Evolutionary conservation across 305 asterid genomes (phyloP).

Genomic region (Fraxinus baroniana): DNA sequence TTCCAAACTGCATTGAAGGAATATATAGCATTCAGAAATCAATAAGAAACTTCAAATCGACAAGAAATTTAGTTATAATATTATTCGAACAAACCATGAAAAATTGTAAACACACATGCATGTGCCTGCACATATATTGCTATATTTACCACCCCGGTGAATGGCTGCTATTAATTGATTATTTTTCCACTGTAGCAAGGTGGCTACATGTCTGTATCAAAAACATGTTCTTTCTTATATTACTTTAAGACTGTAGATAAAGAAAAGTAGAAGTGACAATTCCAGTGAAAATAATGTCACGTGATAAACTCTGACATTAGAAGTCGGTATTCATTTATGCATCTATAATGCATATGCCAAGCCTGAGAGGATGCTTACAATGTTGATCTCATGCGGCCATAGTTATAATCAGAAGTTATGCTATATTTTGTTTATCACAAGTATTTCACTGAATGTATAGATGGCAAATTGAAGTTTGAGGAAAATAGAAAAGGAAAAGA

Average conservation of each 20-base stretch:
- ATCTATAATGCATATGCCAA: not conserved
- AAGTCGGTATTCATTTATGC: not conserved
- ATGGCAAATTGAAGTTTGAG: not conserved
- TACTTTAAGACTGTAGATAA: not conserved
- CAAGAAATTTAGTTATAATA: not conserved
- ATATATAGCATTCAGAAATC: conserved; percentile 15
- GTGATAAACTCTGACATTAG: not conserved
- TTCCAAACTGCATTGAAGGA: conserved; percentile 59
- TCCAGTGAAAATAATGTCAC: not conserved
- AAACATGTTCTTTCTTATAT: not conserved
- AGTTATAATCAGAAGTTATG: not conserved
- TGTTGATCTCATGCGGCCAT: not conserved
- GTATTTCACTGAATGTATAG: not conserved
- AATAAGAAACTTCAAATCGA: not conserved
- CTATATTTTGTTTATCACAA: not conserved
- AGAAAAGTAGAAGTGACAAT: not conserved
- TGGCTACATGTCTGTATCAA: not conserved
- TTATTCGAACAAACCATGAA: not conserved
- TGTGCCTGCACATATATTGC: not conserved
- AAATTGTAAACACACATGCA: not conserved
- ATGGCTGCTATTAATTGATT: not conserved
- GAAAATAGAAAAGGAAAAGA: not conserved
- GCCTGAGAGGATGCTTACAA: not conserved
- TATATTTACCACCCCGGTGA: not conserved
- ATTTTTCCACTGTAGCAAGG: not conserved